Conservation (phyloP, 176 grass and related monocot genomes). For the Avena atlantica region DNA sequence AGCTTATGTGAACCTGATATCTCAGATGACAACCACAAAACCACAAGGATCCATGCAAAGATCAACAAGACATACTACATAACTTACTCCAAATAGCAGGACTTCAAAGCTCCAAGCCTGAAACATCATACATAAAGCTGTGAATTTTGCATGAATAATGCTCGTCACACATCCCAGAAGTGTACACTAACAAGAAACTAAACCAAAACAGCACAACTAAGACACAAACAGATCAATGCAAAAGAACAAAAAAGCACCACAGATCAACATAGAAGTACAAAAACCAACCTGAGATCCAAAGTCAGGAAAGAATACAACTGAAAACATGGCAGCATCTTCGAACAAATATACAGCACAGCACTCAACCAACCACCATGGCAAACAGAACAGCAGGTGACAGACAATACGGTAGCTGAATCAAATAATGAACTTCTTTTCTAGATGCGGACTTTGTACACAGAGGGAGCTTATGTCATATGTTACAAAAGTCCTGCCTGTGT, state of each 20-base stretch:
- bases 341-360: conserved; percentile 22
- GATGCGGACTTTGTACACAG: conserved; percentile 57
- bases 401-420: conserved; percentile 49
- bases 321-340: conserved; percentile 1
- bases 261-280: conserved; percentile 21
- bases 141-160: conserved; percentile 22
- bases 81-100: neutral
- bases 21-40: conserved; percentile 3
- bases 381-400: conserved; percentile 10
- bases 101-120: conserved; percentile 18
- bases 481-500: conserved; percentile 67
- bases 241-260: conserved; percentile 3
- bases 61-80: neutral
- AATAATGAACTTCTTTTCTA: conserved; percentile 68
- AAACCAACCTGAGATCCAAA: neutral
- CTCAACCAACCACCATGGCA: neutral
- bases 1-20: conserved; percentile 15
- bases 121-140: conserved; percentile 3
- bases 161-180: neutral
- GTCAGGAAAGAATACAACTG: neutral
- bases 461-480: conserved; percentile 58
- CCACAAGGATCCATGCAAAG: neutral
- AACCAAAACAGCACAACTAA: neutral
- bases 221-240: neutral
- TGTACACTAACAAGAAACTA: neutral